Conservation (phyloP, 148 eudicot species). For the Cornus kousa region DNA sequence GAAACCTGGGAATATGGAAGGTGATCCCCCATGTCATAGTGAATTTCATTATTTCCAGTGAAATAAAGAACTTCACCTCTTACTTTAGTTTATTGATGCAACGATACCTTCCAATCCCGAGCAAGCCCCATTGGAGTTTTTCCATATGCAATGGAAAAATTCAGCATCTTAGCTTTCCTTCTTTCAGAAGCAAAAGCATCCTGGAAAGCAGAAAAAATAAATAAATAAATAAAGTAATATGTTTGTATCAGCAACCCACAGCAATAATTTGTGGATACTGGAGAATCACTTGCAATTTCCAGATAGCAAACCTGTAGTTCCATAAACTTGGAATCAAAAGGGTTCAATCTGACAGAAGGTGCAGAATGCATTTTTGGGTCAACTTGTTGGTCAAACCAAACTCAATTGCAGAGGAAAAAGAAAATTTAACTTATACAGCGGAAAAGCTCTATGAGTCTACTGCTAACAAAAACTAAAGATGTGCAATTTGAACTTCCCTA, state of each 20-base stretch:
- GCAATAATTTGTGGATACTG: not conserved
- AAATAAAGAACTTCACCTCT: not conserved
- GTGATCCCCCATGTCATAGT: not conserved
- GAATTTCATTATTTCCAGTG: not conserved
- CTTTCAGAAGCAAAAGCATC: constrained; percentile 96
- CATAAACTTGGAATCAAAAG: too few species aligned
- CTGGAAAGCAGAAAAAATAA: constrained; percentile 20
- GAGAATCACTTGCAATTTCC: too few species aligned
- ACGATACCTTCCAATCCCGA: constrained; percentile 91
- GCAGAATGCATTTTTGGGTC: too few species aligned
- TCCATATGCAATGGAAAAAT: constrained; percentile 97
- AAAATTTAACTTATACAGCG: too few species aligned
- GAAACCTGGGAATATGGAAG: constrained; percentile 58
- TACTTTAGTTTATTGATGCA: not conserved
- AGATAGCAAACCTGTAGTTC: too few species aligned
- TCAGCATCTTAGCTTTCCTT: constrained; percentile 99
- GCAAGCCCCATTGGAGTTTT: constrained; percentile 90
- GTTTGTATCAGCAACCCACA: not conserved
- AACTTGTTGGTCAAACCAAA: too few species aligned
- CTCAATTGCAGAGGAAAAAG: too few species aligned
- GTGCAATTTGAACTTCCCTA: too few species aligned
- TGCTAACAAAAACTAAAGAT: too few species aligned
- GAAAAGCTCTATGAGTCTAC: too few species aligned
- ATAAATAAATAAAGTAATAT: not conserved
- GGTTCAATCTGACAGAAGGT: too few species aligned